phyloP scores from a whole-genome alignment of 1,284 basidiomycete genomes.

The Tilletia caries region DNA sequence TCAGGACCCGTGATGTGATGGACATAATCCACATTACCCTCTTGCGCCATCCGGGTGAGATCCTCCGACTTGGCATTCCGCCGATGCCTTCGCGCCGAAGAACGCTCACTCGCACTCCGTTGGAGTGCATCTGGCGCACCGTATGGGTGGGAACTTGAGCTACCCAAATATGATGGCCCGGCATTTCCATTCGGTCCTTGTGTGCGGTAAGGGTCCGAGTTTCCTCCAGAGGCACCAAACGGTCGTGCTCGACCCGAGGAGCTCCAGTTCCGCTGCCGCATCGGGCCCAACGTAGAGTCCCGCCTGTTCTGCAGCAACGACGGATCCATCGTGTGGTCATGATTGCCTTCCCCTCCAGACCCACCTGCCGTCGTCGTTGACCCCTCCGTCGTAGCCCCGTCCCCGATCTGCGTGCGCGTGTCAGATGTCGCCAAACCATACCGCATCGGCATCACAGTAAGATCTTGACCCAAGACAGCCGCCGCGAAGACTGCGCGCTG shows the following conservation, averaged over 20 bases:
- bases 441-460: slow-evolving; percentile 7
- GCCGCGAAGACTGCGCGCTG: not conserved
- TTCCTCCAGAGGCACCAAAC: not conserved
- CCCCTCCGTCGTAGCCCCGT: not conserved
- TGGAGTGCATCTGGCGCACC: not conserved
- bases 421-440: not conserved
- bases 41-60: slow-evolving; percentile 31
- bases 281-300: not conserved
- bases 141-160: not conserved
- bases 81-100: slow-evolving; percentile 25
- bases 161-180: not conserved
- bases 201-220: not conserved
- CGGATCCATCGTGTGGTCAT: slow-evolving; percentile 3
- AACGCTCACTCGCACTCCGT: not conserved
- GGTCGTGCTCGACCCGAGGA: slow-evolving; percentile 1
- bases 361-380: not conserved
- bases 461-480: slow-evolving; percentile 8
- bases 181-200: not conserved
- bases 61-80: slow-evolving; percentile 41
- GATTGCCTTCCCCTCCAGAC: not conserved
- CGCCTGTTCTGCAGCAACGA: not conserved
- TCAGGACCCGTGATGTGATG: slow-evolving; percentile 40
- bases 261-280: slow-evolving; percentile 10
- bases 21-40: slow-evolving; percentile 32
- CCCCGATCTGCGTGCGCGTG: slow-evolving; percentile 3